Percentiles rank a stretch among this genome's conserved stretches.
phyloP scores from a whole-genome alignment of 495 filamentous ascomycete genomes.

The Choiromyces venosus region DNA sequence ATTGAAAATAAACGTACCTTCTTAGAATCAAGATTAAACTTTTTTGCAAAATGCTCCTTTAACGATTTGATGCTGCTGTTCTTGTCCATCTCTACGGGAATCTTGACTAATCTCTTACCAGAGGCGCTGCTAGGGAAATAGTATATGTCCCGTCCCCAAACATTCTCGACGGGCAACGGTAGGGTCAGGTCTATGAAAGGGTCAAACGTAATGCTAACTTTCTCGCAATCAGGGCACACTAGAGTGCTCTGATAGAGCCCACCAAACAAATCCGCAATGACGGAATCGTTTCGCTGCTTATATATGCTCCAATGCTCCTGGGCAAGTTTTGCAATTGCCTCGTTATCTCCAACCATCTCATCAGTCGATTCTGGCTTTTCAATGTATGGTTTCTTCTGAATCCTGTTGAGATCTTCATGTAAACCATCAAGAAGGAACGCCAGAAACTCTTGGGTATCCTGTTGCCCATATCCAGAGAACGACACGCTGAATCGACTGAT shows the following conservation, averaged over 20 bases:
- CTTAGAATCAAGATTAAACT: constrained; percentile 55
- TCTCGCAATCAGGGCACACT: constrained; percentile 80
- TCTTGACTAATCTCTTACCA: constrained; percentile 52
- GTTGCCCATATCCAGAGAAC: constrained; percentile 92
- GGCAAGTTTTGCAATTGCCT: constrained; percentile 73
- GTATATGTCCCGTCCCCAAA: constrained; percentile 65
- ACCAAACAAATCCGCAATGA: constrained; percentile 89
- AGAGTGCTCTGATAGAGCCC: constrained; percentile 98
- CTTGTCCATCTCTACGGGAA: constrained; percentile 84
- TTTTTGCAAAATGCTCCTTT: constrained; percentile 69
- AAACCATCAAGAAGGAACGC: constrained; percentile 91
- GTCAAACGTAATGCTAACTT: constrained; percentile 98
- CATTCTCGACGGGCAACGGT: constrained; percentile 75
- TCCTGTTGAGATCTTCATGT: constrained; percentile 89
- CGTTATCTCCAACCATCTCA: constrained; percentile 80
- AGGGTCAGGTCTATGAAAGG: constrained; percentile 92
- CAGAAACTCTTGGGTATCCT: constrained; percentile 97
- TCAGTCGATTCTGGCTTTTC: constrained; percentile 97
- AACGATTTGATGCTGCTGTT: constrained; percentile 64
- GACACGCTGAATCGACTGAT: constrained; percentile 73
- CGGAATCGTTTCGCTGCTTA: constrained; percentile 85
- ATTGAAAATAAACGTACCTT: constrained; percentile 42
- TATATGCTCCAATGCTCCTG: constrained; percentile 85
- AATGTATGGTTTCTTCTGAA: constrained; percentile 93
- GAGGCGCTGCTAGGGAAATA: constrained; percentile 65